These are phyloP conservation scores for Paralagenidium karlingii DNA, from an alignment of 352 stramenopile species.

Conservation along the genomic window DNA sequence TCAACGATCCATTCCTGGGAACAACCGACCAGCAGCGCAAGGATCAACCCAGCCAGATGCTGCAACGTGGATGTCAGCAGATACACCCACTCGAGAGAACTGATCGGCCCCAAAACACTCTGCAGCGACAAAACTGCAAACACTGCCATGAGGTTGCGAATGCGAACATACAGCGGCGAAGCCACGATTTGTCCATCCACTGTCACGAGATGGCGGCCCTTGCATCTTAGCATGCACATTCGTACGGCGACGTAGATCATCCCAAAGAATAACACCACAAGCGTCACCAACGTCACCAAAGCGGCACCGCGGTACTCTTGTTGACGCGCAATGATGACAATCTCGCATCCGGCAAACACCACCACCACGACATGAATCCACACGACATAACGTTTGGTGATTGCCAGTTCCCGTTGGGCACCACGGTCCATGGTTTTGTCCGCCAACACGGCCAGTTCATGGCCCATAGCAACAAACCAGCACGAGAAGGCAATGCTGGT, in stretches of 20 bases:
- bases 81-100: conserved; percentile 35
- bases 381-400: conserved; percentile 13
- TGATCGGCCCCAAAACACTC: conserved; percentile 24
- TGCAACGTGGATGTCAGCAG: conserved; percentile 52
- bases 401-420: conserved; percentile 8
- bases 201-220: conserved; percentile 31
- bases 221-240: conserved; percentile 22
- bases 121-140: too few species aligned
- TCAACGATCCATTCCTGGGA: conserved; percentile 29
- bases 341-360: conserved; percentile 18
- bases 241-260: conserved; percentile 22
- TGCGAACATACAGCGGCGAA: conserved; percentile 38
- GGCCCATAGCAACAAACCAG: too few species aligned
- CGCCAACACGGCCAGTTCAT: conserved; percentile 25
- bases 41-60: too few species aligned
- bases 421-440: conserved; percentile 24
- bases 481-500: too few species aligned
- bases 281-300: too few species aligned
- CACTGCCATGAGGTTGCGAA: too few species aligned
- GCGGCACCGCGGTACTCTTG: conserved; percentile 20
- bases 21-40: too few species aligned
- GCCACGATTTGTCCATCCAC: conserved; percentile 23
- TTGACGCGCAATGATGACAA: too few species aligned
- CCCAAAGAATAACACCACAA: conserved; percentile 24
- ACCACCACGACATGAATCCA: conserved; percentile 20